Evolutionary conservation across 306 rosid species (phyloP).

Genomic region (Chamaecrista fasciculata): DNA sequence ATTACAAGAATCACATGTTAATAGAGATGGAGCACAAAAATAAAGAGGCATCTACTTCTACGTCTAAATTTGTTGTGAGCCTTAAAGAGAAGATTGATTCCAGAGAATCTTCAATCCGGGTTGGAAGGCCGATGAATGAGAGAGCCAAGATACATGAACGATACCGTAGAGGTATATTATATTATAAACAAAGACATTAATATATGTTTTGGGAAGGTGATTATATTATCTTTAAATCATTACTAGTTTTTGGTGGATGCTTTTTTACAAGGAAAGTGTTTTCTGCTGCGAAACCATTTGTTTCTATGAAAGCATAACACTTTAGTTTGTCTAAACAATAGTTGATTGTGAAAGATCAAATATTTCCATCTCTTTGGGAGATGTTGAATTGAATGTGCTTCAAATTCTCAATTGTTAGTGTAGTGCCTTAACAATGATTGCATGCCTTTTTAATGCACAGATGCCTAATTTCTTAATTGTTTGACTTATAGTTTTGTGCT

Average conservation of each 20-base stretch:
- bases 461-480: background rate
- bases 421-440: background rate
- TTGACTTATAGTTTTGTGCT: background rate
- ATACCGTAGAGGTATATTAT: slow-evolving; percentile 15
- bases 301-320: background rate
- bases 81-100: slow-evolving; percentile 11
- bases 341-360: background rate
- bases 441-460: background rate
- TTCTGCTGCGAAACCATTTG: background rate
- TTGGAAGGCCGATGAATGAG: slow-evolving; percentile 15
- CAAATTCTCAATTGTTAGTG: background rate
- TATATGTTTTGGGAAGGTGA: too few relatives aligned
- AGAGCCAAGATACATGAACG: background rate
- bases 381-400: background rate
- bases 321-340: background rate
- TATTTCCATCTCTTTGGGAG: background rate
- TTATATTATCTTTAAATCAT: too few relatives aligned
- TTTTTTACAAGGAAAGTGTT: slow-evolving; percentile 12
- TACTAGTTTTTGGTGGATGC: too few relatives aligned
- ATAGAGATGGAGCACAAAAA: slow-evolving; percentile 27
- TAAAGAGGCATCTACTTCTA: background rate
- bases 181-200: background rate
- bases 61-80: slow-evolving; percentile 12
- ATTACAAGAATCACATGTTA: slow-evolving; percentile 19
- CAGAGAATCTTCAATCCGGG: background rate